Evolutionary conservation across 495 filamentous ascomycete genomes (phyloP), one percentile per base, ranked within the genome.

Genomic region (Penicillium pancosmium): DNA sequence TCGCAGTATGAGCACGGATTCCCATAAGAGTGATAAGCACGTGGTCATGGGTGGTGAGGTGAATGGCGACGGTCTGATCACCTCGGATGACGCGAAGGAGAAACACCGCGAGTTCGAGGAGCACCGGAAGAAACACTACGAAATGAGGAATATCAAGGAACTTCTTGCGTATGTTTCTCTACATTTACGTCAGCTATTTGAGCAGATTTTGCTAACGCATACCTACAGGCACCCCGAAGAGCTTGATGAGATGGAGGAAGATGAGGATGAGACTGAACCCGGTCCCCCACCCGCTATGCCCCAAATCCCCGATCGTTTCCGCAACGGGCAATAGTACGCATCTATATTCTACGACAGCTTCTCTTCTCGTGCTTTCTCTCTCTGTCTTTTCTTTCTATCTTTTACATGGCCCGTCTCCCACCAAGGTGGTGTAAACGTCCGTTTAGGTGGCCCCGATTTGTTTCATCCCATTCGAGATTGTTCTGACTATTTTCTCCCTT

Each of bases 141-240:
- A 98, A 80, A 98, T 98, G 95, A 92, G 85, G 80, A 89, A 94
- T 68, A 91, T 98, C 21, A 96, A 93, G 62, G 84, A 88, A 65
- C 74, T 98, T 55, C 82, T 98, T 59, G 94, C 92, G 88, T 89
- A 73, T 56, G 84, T 79, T 52, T 8, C 9, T 19, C 5, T 44
- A 5, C 50, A 23, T 47, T 13, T 21, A 34, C 11, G 41, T 44
- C 41, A 44, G 16, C 49, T 50, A 33, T 57, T 27, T 48, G 0
- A 11, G 47, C 51, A 1, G 6, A 6, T 8, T 6, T 47, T 41
- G 54, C 55, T 66, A 50, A 61, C 60, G 34, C 52, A 18, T 23
- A 27, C 5, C 27, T 63, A 4, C 54, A 81, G 79, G n/a, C 79
- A 81, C 54, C 76, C 76, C 12, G 80, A 79, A 48, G 69, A 81